phyloP scores from a whole-genome alignment of 202 grass and related monocot species.

The Panicum virgatum region DNA sequence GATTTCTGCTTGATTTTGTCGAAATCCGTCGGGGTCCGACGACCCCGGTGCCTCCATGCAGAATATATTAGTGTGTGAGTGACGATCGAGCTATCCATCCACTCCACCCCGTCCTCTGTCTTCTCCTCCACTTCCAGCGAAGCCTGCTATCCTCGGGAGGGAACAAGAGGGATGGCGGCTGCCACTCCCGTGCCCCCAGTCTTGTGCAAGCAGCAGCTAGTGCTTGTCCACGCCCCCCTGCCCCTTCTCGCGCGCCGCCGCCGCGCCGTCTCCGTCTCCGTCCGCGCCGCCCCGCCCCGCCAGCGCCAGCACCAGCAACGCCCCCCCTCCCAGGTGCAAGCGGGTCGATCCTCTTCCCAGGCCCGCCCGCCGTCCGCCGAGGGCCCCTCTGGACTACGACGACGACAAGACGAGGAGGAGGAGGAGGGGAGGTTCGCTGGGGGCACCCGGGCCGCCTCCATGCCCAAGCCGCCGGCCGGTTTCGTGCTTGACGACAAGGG shows the following conservation, averaged over 20 bases:
- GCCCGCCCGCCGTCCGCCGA: constrained; percentile 17
- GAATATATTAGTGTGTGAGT: too few relatives aligned
- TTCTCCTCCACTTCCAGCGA: too few relatives aligned
- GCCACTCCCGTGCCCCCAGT: neutral
- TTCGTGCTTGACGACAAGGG: constrained; percentile 83
- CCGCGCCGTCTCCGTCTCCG: constrained; percentile 18
- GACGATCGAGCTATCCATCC: too few relatives aligned
- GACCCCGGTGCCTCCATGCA: too few relatives aligned
- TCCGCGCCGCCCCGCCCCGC: constrained; percentile 43
- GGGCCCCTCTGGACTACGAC: neutral
- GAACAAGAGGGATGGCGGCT: neutral
- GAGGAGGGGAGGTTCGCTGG: constrained; percentile 36
- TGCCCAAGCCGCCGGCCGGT: constrained; percentile 82
- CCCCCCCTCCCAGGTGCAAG: neutral
- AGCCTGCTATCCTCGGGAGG: too few relatives aligned
- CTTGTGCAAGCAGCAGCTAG: neutral
- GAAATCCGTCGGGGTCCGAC: too few relatives aligned
- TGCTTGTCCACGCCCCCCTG: neutral
- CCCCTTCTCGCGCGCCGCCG: neutral
- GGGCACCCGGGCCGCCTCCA: constrained; percentile 39
- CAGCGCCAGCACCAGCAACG: constrained; percentile 45
- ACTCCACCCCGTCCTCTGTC: too few relatives aligned
- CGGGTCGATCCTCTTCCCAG: constrained; percentile 12
- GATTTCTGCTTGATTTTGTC: too few relatives aligned
- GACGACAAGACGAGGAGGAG: constrained; percentile 4